Percentiles rank a stretch among this genome's conserved stretches.
These are phyloP conservation scores for Borealophlyctis nickersoniae DNA, from an alignment of 192 early-diverging fungal species.

Conservation along the genomic window DNA sequence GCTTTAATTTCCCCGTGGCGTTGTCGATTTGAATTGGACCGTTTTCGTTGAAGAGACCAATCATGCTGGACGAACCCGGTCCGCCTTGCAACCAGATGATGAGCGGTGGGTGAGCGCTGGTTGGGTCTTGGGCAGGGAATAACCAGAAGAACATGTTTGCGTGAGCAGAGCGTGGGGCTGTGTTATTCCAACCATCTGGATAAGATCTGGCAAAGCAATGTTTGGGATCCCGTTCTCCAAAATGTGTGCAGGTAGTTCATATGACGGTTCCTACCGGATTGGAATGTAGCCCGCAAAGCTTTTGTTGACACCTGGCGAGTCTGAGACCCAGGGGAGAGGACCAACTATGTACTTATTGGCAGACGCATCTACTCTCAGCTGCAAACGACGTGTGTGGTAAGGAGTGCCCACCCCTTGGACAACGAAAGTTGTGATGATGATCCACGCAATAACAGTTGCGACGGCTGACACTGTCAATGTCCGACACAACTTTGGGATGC, in stretches of 20 bases:
- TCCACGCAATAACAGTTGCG: too few relatives aligned
- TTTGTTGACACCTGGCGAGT: not conserved
- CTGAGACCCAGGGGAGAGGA: slow-evolving; percentile 7
- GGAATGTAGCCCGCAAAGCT: slow-evolving; percentile 5
- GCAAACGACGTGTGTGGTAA: too few relatives aligned
- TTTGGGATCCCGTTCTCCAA: not conserved
- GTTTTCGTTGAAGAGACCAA: slow-evolving; percentile 71
- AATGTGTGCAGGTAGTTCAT: too few relatives aligned
- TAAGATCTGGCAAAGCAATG: not conserved
- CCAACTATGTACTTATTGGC: slow-evolving; percentile 1
- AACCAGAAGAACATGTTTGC: slow-evolving; percentile 65
- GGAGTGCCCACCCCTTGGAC: too few relatives aligned
- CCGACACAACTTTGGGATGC: too few relatives aligned
- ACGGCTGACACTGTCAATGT: too few relatives aligned
- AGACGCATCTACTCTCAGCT: too few relatives aligned
- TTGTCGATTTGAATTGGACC: slow-evolving; percentile 66
- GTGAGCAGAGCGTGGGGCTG: not conserved
- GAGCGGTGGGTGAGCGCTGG: slow-evolving; percentile 60
- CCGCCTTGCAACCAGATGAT: slow-evolving; percentile 82
- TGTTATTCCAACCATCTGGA: not conserved
- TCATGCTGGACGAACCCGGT: slow-evolving; percentile 76
- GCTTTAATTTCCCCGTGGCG: slow-evolving; percentile 44
- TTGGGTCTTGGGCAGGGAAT: slow-evolving; percentile 68
- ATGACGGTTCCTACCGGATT: slow-evolving; percentile 13
- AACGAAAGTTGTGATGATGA: too few relatives aligned